Evolutionary conservation across 345 rosid species (phyloP).

Genomic region (Salix exigua): DNA sequence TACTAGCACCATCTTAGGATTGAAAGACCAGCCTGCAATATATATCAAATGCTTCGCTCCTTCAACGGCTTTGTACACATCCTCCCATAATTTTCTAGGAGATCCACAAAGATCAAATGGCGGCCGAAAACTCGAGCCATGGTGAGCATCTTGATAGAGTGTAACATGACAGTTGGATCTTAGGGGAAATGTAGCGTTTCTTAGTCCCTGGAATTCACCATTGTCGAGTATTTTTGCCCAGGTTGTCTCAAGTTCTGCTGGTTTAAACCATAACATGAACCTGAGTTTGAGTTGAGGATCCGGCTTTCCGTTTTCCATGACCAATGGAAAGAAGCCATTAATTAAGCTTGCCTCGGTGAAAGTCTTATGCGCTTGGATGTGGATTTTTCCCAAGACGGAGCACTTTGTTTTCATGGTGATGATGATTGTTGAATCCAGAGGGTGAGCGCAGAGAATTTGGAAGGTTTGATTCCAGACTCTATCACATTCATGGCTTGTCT

Average conservation of each 20-base stretch:
- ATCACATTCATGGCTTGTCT: conserved; percentile 56
- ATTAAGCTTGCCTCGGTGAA: conserved; percentile 43
- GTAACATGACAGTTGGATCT: conserved; percentile 62
- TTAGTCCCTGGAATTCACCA: conserved; percentile 56
- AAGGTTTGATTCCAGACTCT: conserved; percentile 91
- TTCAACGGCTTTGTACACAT: conserved; percentile 69
- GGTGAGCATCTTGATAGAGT: conserved; percentile 82
- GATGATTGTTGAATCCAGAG: conserved; percentile 52
- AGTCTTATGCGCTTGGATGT: conserved; percentile 47
- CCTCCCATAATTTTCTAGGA: conserved; percentile 77
- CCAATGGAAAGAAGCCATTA: conserved; percentile 58
- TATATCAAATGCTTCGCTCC: conserved; percentile 70
- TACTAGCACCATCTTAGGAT: conserved; percentile 73
- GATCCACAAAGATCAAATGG: conserved; percentile 35
- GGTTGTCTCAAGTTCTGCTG: conserved; percentile 57
- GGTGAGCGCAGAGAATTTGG: conserved; percentile 75
- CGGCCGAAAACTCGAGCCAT: conserved; percentile 45
- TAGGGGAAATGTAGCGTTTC: conserved; percentile 66
- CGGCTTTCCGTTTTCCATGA: conserved; percentile 42
- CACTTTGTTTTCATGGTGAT: conserved; percentile 65
- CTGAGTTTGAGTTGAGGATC: conserved; percentile 53
- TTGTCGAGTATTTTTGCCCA: conserved; percentile 43
- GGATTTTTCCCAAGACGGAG: conserved; percentile 56
- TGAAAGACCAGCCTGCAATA: conserved; percentile 88
- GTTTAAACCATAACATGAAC: conserved; percentile 76